Evolutionary conservation across 345 rosid genomes (phyloP).

Genomic region (Trapa incisa): DNA sequence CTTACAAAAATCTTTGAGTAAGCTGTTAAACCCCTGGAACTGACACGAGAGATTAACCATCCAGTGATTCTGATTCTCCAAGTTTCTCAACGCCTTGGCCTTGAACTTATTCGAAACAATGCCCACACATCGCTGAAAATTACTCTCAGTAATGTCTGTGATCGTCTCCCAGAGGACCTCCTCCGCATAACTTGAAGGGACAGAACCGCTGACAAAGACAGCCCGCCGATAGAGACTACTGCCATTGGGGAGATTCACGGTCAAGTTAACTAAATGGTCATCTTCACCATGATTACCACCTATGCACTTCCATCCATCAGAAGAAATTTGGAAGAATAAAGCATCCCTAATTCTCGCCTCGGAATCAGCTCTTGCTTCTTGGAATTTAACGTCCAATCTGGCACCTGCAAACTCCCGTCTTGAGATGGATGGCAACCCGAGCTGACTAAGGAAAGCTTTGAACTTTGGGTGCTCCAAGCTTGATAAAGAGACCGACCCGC

Average conservation of each 20-base stretch:
- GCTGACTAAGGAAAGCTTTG: conserved; percentile 64
- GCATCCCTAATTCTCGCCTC: conserved; percentile 87
- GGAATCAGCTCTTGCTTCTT: conserved; percentile 65
- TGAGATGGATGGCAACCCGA: conserved; percentile 71
- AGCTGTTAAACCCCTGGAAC: conserved; percentile 63
- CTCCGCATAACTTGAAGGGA: conserved; percentile 80
- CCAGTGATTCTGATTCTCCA: conserved; percentile 90
- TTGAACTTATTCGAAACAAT: conserved; percentile 85
- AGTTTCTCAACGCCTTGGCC: conserved; percentile 63
- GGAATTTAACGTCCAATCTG: conserved; percentile 60
- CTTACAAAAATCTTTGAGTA: conserved; percentile 67
- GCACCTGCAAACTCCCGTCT: conserved; percentile 57
- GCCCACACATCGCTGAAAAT: conserved; percentile 79
- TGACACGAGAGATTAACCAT: conserved; percentile 95
- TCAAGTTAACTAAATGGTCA: conserved; percentile 62
- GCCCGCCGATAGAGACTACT: conserved; percentile 80
- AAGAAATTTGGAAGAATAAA: conserved; percentile 84
- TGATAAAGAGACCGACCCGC: conserved; percentile 83
- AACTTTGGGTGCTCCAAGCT: conserved; percentile 94
- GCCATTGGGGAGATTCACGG: conserved; percentile 94
- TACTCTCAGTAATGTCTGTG: conserved; percentile 63
- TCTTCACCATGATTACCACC: conserved; percentile 20
- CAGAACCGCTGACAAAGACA: conserved; percentile 56
- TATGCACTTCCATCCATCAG: conserved; percentile 72
- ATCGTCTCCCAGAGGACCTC: conserved; percentile 81